phyloP scores from a whole-genome alignment of 148 eudicot species.

The Chenopodium quinoa region DNA sequence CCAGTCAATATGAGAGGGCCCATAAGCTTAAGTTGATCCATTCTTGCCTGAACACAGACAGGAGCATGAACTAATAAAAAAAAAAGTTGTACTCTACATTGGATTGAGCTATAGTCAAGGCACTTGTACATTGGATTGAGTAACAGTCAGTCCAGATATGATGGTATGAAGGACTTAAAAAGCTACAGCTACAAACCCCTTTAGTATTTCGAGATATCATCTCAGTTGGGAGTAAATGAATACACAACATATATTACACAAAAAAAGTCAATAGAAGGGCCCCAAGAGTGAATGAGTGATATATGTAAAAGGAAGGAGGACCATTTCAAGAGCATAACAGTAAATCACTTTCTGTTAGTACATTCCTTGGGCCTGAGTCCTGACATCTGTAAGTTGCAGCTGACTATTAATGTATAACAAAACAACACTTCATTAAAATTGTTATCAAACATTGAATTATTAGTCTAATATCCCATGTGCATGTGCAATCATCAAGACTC shows the following conservation, averaged over 20 bases:
- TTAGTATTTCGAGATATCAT: background rate
- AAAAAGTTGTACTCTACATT: background rate
- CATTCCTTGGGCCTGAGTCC: background rate
- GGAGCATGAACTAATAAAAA: conserved; percentile 1
- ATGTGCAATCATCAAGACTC: background rate
- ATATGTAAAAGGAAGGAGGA: background rate
- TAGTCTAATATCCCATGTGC: background rate
- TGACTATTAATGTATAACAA: background rate
- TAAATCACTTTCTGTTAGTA: background rate
- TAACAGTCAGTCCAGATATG: background rate
- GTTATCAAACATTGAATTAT: background rate
- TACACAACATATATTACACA: background rate
- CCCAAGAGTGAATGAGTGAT: background rate
- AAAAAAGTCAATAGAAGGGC: background rate
- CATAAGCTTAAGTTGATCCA: conserved; percentile 88
- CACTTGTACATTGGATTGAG: background rate
- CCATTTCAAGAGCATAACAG: background rate
- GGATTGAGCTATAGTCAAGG: conserved; percentile 2
- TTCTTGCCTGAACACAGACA: conserved; percentile 60
- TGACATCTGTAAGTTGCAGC: background rate
- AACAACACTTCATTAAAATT: background rate
- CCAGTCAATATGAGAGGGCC: conserved; percentile 87
- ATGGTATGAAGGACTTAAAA: background rate
- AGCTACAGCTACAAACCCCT: background rate
- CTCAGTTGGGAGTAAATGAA: background rate